These are phyloP conservation scores for Colletotrichum eremochloae DNA, from an alignment of 2,329 filamentous ascomycete species.

Conservation along the genomic window DNA sequence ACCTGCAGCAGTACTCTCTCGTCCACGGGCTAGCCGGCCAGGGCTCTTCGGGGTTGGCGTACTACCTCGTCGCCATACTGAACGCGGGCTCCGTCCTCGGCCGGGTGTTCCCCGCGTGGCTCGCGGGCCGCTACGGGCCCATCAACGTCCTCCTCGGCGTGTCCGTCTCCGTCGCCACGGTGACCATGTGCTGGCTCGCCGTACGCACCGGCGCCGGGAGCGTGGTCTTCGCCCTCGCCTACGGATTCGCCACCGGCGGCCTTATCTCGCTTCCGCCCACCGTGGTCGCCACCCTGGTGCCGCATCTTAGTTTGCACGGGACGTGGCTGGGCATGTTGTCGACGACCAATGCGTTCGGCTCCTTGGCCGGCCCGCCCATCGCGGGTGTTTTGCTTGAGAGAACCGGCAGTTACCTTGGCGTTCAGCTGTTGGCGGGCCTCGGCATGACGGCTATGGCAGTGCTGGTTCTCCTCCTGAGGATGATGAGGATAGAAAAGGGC, in stretches of 20 bases:
- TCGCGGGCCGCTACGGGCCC: slow-evolving; percentile 58
- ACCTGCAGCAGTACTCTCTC: slow-evolving; percentile 59
- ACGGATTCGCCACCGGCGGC: slow-evolving; percentile 61
- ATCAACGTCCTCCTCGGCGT: slow-evolving; percentile 56
- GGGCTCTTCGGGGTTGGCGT: slow-evolving; percentile 48
- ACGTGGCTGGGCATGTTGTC: slow-evolving; percentile 60
- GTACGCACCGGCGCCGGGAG: slow-evolving; percentile 53
- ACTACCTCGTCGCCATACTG: slow-evolving; percentile 64
- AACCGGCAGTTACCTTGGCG: slow-evolving; percentile 45
- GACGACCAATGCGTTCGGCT: slow-evolving; percentile 53
- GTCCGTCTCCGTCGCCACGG: slow-evolving; percentile 50
- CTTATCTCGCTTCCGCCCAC: slow-evolving; percentile 59
- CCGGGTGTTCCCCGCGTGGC: slow-evolving; percentile 60
- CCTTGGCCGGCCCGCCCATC: slow-evolving; percentile 55
- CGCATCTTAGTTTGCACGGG: slow-evolving; percentile 55
- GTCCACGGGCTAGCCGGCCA: slow-evolving; percentile 49
- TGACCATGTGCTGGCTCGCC: slow-evolving; percentile 57
- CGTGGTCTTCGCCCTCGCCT: slow-evolving; percentile 58
- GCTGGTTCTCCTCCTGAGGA: slow-evolving; percentile 10
- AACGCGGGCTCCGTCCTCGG: slow-evolving; percentile 65
- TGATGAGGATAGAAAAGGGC: neutral
- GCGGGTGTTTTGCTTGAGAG: slow-evolving; percentile 53
- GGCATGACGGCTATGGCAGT: slow-evolving; percentile 42
- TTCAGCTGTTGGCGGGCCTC: slow-evolving; percentile 49
- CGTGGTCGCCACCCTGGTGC: slow-evolving; percentile 57